A percentile compares a stretch with the other conserved stretches of the same genome.
Evolutionary conservation across 2,329 filamentous ascomycete species (phyloP).

Genomic region (Myriangium duriaei): DNA sequence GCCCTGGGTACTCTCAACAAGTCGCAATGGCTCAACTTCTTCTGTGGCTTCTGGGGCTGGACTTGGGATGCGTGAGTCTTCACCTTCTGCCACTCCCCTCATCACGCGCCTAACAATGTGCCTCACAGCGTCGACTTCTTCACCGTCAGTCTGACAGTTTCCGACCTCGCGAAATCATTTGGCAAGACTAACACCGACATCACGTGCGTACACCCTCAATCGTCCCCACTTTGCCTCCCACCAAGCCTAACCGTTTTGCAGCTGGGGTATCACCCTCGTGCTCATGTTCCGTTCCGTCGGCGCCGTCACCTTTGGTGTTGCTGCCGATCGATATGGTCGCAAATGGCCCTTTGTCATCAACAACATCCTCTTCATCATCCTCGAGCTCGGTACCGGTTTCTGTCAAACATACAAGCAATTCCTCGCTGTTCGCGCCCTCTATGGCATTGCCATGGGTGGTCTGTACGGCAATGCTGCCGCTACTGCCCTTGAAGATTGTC

Average conservation of each 20-base stretch:
- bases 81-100: too few relatives aligned
- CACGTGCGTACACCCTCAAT: conserved; percentile 39
- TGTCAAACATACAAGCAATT: conserved; percentile 46
- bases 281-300: conserved; percentile 51
- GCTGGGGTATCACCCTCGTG: conserved; percentile 42
- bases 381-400: conserved; percentile 50
- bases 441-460: conserved; percentile 53
- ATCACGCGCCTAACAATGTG: too few relatives aligned
- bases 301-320: conserved; percentile 42
- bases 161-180: conserved; percentile 41
- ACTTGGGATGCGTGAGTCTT: conserved; percentile 30
- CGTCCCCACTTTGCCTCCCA: neutral
- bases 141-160: conserved; percentile 46
- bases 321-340: conserved; percentile 22
- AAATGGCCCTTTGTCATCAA: conserved; percentile 45
- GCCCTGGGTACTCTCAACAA: conserved; percentile 38
- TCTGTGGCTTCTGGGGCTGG: conserved; percentile 38
- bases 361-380: conserved; percentile 47
- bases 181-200: conserved; percentile 44
- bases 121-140: conserved; percentile 48
- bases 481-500: conserved; percentile 51
- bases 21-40: conserved; percentile 49
- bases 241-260: neutral
- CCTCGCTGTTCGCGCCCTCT: conserved; percentile 46
- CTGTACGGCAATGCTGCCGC: conserved; percentile 50